phyloP scores from a whole-genome alignment of 306 rosid genomes.

The Senna tora region DNA sequence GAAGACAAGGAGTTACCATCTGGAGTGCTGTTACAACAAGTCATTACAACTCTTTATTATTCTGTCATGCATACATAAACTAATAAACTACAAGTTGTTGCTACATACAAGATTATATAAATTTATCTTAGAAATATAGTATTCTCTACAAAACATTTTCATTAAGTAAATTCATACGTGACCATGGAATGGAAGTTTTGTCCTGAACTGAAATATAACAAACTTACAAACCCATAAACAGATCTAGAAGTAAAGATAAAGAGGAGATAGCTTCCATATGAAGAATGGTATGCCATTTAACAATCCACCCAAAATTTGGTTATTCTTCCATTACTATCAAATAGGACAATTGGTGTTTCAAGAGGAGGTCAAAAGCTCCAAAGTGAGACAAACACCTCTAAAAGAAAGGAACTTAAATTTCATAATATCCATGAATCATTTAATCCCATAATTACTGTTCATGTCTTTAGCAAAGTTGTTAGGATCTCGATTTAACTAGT shows the following conservation, averaged over 20 bases:
- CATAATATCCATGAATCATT: constrained; percentile 7
- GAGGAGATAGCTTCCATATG: not conserved
- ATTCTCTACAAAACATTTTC: constrained; percentile 9
- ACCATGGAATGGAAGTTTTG: constrained; percentile 14
- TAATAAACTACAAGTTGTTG: constrained; percentile 16
- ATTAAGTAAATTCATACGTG: not conserved
- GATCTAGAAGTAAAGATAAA: constrained; percentile 1
- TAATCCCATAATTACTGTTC: not conserved
- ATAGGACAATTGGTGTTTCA: not conserved
- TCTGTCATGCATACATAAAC: constrained; percentile 25
- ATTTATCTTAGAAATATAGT: constrained; percentile 23
- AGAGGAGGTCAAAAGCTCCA: constrained; percentile 1
- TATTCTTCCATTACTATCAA: not conserved
- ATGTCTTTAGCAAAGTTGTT: not conserved
- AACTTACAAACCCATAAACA: constrained; percentile 1
- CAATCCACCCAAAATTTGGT: not conserved
- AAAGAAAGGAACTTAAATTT: not conserved
- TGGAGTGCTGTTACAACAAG: constrained; percentile 48
- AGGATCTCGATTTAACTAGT: too few relatives aligned
- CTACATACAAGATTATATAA: constrained; percentile 4
- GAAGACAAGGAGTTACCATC: constrained; percentile 66
- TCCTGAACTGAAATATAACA: constrained; percentile 6
- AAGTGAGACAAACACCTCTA: not conserved
- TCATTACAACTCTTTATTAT: constrained; percentile 37
- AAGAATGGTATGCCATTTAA: not conserved